Base-by-base conservation (phyloP, 805 yeast species). In the Zygosaccharomyces gambellarensis region DNA sequence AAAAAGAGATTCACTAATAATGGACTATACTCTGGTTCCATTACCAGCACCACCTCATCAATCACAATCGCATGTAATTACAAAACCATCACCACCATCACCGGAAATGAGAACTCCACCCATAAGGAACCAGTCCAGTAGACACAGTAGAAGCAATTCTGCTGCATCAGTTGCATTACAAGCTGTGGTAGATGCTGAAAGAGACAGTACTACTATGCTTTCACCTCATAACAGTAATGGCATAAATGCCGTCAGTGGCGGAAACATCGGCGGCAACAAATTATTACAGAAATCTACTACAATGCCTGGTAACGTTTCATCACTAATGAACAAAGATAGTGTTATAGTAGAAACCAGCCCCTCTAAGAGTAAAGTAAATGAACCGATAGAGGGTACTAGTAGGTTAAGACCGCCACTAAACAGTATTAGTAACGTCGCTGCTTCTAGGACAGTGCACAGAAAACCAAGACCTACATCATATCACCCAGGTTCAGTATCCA, bases 391-490 rank as follows among this genome's bases (percentile, higher is more conserved):
- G 21, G 38, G 25, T n/a, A 43, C 14, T 43, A 43, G 39, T 17
- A 43, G n/a, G 5, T 2, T 41, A 23, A 41, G 36, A 12, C 46
- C 46, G 11, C 28, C 23, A 8, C 9, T 43, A 19, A 36, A 43
- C 23, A 25, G 45, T n/a, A 22, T 30, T n/a, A 27, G 23, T 22
- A 29, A 43, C 11, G 30, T 39, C 25, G 30, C 30, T 2, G 11
- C 40, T 19, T 17, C 29, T 22, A 23, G 31, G n/a, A 22, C 30
- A 22, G 40, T 25, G 27, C 72, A 74, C 45, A 77, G 80, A 64
- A 83, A 79, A 60, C 90, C 89, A 49, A 78, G 95, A 64, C 95
- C 95, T 38, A 86, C 92, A 0, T 85, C 94, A 8, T 87, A 84
- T 61, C 90, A 87, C 62, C 95, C 95, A 3, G 55, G 57, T 4